Base-by-base conservation (phyloP, 1,139 yeast genomes). In the Suhomyces chickasaworum region DNA sequence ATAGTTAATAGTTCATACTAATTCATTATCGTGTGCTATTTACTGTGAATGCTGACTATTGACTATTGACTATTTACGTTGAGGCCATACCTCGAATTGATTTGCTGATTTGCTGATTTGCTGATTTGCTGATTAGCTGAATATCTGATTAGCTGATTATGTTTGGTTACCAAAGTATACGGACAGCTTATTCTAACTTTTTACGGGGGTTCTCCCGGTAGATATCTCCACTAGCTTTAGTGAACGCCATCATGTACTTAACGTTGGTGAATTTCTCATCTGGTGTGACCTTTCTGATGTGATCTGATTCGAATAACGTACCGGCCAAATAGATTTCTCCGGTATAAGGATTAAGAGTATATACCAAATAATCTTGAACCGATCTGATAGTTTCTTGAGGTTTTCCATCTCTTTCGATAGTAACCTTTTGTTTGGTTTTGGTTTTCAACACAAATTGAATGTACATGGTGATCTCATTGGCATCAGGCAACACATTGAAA, bases 371-470 rank as follows among this genome's bases (percentile, higher is more conserved):
- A 63, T 89, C 96, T 18, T 80, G 75, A 40, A 87, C 84, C 49
- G 78, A 77, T 52, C 84, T 77, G 55, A 82, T 86, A n/a, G 66
- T 64, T 15, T 54, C 64, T 27, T 62, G 53, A 32, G 65, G 58
- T 18, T 56, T 53, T 44, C 79, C 70, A 7, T 75, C 77, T 23
- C 46, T 44, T 25, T 72, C 68, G 27, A 77, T 65, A 36, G 83
- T 73, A 42, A 90, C 71, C 56, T 83, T 80, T 65, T 90, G 97
- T 45, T 77, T 78, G 7, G 96, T 86, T 49, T 81, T 78, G 52
- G 89, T 84, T 55, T 81, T 80, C 68, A 90, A 85, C n/a, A 86
- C 83, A 37, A 88, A 74, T 69, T 89, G 96, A 32, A 87, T 77
- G 56, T 75, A 81, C 45, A 83, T 80, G 34, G 87, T 71, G 12